Evolutionary conservation across 208 protist species (phyloP), one percentile per base, ranked within the genome.

Genomic region (Leptomonas seymouri): DNA sequence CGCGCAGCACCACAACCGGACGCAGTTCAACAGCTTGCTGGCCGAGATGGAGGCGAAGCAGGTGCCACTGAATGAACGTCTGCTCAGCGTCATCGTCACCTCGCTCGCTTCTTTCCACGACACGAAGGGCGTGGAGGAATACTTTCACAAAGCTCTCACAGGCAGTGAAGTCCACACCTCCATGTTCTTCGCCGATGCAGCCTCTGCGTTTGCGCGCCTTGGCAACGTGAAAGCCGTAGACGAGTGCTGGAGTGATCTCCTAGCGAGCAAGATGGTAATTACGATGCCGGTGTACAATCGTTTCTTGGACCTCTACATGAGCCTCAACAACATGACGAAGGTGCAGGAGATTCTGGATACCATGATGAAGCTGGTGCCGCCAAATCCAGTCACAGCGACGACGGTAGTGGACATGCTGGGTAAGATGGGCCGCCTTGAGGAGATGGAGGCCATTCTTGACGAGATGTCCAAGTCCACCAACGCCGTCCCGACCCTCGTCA

Each of bases 371-470:
- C 79, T 91, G 1, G 89, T 96, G 20, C 93, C 93, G 9, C 90
- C 93, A 5, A 97, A 97, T 71, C 87, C 89, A 15, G 82, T 95
- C 15, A 97, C 90, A 12, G 89, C 89, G 46, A 97, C 93, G 36
- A 97, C 93, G 20, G 93, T 97, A 25, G 84, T 97, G 27, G 93
- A 97, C 67, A 93, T 97, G 87, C 86, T 97, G 51, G 93, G 93
- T 8, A 95, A 95, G 74, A 96, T 96, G 93, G 93, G 93, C 3
- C 77, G 89, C 0, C 78, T 97, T 7, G 68, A 62, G 11, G 89
- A 97, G 71, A 96, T 97, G 90, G 90, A 97, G 71, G 80, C 83
- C 20, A 81, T 97, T 23, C 67, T 97, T 23, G 82, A 84, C n/a
- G 87, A 95, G 67, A 97, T 97, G 93, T 77, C 67, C 16, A 78